Percentiles rank a stretch among this genome's conserved stretches.
phyloP scores from a whole-genome alignment of 306 rosid species.

The Dicorynia guianensis region DNA sequence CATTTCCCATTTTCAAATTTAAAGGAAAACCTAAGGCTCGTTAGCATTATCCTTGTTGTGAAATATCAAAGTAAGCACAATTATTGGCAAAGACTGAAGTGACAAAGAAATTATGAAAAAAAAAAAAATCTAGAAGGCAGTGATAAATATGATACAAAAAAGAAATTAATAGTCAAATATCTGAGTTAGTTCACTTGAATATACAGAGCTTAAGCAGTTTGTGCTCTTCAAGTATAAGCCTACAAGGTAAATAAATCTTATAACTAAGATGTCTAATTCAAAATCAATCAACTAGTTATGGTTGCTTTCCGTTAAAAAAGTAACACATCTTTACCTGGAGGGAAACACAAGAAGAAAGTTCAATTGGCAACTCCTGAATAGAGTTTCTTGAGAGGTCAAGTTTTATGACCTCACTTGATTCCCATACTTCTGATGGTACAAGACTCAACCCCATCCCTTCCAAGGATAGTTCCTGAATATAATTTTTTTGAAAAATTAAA shows the following conservation, averaged over 20 bases:
- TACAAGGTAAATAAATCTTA: neutral
- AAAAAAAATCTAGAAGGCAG: neutral
- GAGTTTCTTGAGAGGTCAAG: slow-evolving; percentile 82
- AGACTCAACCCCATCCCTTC: slow-evolving; percentile 75
- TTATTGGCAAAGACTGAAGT: neutral
- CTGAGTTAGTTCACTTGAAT: slow-evolving; percentile 17
- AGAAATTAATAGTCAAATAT: slow-evolving; percentile 5
- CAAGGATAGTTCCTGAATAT: slow-evolving; percentile 82
- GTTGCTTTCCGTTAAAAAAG: neutral
- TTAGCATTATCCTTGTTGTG: neutral
- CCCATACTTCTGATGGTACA: slow-evolving; percentile 90
- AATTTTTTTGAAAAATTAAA: slow-evolving; percentile 30
- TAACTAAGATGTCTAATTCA: slow-evolving; percentile 1
- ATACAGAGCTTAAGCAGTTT: slow-evolving; percentile 1
- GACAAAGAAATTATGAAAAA: slow-evolving; percentile 13
- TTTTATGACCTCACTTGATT: slow-evolving; percentile 71
- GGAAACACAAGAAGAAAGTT: slow-evolving; percentile 77
- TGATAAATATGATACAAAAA: slow-evolving; percentile 5
- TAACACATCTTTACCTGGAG: slow-evolving; percentile 62
- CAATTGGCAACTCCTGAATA: slow-evolving; percentile 82
- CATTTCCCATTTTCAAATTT: neutral
- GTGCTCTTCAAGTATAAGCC: neutral
- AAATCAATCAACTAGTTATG: slow-evolving; percentile 12
- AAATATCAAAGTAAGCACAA: slow-evolving; percentile 22
- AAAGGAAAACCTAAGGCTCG: slow-evolving; percentile 2